phyloP scores from a whole-genome alignment of 257 asterid genomes.

The Scutellaria barbata region DNA sequence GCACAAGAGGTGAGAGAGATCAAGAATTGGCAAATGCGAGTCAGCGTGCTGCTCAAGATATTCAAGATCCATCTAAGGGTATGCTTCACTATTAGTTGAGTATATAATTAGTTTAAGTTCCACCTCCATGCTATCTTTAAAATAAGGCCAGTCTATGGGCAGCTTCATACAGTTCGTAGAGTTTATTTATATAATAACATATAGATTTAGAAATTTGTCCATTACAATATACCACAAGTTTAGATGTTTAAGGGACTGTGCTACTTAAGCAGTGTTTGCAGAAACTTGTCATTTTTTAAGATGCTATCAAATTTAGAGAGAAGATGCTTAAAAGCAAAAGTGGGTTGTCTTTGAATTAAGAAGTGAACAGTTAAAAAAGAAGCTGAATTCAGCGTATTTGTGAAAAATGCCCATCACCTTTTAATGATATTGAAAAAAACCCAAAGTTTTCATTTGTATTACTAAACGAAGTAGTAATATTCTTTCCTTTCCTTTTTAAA shows the following conservation, averaged over 20 bases:
- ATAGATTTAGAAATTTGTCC: constrained; percentile 12
- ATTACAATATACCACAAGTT: not conserved
- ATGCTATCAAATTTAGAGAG: not conserved
- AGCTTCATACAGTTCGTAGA: constrained; percentile 13
- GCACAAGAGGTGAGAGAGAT: constrained; percentile 49
- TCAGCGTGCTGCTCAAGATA: constrained; percentile 43
- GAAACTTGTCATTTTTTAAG: not conserved
- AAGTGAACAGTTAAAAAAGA: not conserved
- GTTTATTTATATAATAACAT: not conserved
- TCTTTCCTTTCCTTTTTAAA: not conserved
- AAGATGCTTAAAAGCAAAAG: not conserved
- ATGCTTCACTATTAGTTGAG: constrained; percentile 18
- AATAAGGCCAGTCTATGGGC: not conserved
- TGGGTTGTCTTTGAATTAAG: not conserved
- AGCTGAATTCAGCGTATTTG: not conserved
- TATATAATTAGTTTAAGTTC: constrained; percentile 5
- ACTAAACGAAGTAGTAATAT: not conserved
- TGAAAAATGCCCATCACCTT: not conserved
- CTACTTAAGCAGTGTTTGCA: not conserved
- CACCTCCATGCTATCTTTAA: not conserved
- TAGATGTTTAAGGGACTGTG: not conserved
- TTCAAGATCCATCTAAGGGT: constrained; percentile 44
- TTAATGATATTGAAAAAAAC: not conserved
- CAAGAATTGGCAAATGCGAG: constrained; percentile 47
- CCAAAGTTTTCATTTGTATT: not conserved